Percentiles rank a stretch among this genome's conserved stretches.
Conservation (phyloP, 2,329 filamentous ascomycete species). For the Monosporascus ibericus region DNA sequence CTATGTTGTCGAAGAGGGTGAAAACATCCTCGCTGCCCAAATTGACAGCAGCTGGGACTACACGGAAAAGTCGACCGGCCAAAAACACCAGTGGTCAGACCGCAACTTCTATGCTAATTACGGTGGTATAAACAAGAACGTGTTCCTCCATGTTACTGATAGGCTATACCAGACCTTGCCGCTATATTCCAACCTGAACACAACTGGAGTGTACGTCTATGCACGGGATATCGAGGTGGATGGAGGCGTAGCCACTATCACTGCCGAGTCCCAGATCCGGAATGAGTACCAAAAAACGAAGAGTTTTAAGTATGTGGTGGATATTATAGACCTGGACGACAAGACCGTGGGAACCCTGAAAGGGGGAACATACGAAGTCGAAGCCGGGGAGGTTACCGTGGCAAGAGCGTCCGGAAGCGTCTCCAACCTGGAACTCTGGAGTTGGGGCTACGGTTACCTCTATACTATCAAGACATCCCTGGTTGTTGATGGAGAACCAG, state of each 20-base stretch:
- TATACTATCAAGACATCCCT: slow-evolving; percentile 1
- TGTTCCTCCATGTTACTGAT: not conserved
- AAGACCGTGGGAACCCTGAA: not conserved
- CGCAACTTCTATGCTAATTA: slow-evolving; percentile 1
- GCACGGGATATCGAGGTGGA: not conserved
- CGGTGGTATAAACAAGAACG: slow-evolving; percentile 1
- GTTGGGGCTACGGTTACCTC: not conserved
- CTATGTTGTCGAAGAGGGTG: not conserved
- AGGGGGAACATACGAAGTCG: not conserved
- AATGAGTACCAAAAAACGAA: not conserved
- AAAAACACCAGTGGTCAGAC: not conserved
- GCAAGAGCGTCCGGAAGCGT: not conserved
- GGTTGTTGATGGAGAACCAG: not conserved
- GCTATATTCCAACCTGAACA: slow-evolving; percentile 1
- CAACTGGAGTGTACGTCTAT: not conserved
- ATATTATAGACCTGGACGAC: not conserved
- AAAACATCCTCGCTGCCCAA: not conserved
- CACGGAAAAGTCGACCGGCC: not conserved
- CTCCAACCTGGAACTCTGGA: not conserved
- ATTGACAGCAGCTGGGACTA: slow-evolving; percentile 1
- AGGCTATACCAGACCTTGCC: not conserved
- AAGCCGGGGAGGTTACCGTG: not conserved
- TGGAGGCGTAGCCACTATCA: not conserved
- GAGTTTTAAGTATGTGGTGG: not conserved
- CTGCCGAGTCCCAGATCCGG: not conserved